Conservation (phyloP, 2,329 filamentous ascomycete genomes). For the Herpomyces periplanetae region DNA sequence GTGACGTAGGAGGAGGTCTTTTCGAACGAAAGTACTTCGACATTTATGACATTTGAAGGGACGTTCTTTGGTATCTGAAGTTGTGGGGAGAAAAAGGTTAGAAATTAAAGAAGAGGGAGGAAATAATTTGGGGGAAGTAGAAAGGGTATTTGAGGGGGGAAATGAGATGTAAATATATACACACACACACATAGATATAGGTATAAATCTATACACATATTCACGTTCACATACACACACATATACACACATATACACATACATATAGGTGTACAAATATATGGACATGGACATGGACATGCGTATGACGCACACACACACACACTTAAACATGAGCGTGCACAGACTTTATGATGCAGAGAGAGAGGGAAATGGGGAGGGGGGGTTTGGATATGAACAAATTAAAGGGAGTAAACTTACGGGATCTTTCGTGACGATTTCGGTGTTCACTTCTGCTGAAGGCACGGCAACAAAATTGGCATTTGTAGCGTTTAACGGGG, state of each 20-base stretch:
- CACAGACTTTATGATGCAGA: too few species aligned
- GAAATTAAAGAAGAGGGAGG: constrained; percentile 3
- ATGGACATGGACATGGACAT: constrained; percentile 1
- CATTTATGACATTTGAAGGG: constrained; percentile 98
- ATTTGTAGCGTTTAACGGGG: constrained; percentile 94
- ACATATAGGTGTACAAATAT: constrained; percentile 3
- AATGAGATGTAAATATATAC: constrained; percentile 2
- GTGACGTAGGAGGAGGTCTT: constrained; percentile 77
- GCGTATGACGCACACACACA: not conserved
- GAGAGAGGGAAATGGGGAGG: too few species aligned
- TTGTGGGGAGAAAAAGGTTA: constrained; percentile 3
- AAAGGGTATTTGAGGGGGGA: not conserved
- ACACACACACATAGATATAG: constrained; percentile 5
- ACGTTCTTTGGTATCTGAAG: constrained; percentile 92
- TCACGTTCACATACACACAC: constrained; percentile 6
- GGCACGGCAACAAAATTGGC: constrained; percentile 86
- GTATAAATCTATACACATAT: constrained; percentile 7
- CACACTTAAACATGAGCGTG: not conserved
- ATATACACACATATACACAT: constrained; percentile 7
- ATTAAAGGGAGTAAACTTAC: constrained; percentile 20
- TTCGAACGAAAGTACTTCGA: constrained; percentile 83
- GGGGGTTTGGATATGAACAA: too few species aligned
- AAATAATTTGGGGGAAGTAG: constrained; percentile 2
- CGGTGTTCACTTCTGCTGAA: constrained; percentile 92
- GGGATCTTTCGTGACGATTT: constrained; percentile 80